Evolutionary conservation across 129 eudicot genomes (phyloP).

Genomic region (Pulicaria dysenterica): DNA sequence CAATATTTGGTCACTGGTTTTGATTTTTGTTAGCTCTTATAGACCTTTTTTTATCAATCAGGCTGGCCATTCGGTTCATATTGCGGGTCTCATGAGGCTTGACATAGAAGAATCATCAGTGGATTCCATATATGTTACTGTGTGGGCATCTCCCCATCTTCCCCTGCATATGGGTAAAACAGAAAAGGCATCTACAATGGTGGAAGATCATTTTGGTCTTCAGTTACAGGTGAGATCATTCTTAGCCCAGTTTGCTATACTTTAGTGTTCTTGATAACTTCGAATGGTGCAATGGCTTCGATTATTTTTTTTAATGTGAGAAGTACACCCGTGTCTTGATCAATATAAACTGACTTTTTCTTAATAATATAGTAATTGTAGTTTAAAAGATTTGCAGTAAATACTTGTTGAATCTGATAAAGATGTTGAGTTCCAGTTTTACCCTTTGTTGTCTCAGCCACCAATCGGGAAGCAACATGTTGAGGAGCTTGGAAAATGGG

Average conservation of each 20-base stretch:
- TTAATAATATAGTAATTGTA: not conserved
- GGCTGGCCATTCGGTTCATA: slow-evolving; percentile 84
- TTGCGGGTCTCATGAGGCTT: slow-evolving; percentile 85
- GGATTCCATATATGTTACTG: slow-evolving; percentile 81
- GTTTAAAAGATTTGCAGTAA: too few species aligned
- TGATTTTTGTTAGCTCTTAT: not conserved
- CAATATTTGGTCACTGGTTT: not conserved
- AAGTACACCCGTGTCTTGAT: not conserved
- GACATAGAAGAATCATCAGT: slow-evolving; percentile 70
- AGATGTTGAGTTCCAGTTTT: not conserved
- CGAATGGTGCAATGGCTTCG: not conserved
- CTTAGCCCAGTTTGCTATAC: not conserved
- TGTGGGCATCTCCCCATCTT: slow-evolving; percentile 85
- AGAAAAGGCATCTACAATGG: slow-evolving; percentile 62
- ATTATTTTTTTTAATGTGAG: not conserved
- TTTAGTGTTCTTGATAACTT: slow-evolving; percentile 8
- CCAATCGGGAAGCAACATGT: slow-evolving; percentile 71
- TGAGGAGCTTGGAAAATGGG: slow-evolving; percentile 84
- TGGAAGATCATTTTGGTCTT: slow-evolving; percentile 84
- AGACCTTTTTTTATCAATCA: slow-evolving; percentile 30
- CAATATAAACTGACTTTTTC: not conserved
- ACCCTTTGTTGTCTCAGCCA: slow-evolving; percentile 54
- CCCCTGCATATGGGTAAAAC: slow-evolving; percentile 94
- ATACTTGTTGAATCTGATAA: too few species aligned
- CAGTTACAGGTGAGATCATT: slow-evolving; percentile 66